Conservation (phyloP, 192 early-diverging fungal genomes). For the Jimgerdemannia lactiflua region DNA sequence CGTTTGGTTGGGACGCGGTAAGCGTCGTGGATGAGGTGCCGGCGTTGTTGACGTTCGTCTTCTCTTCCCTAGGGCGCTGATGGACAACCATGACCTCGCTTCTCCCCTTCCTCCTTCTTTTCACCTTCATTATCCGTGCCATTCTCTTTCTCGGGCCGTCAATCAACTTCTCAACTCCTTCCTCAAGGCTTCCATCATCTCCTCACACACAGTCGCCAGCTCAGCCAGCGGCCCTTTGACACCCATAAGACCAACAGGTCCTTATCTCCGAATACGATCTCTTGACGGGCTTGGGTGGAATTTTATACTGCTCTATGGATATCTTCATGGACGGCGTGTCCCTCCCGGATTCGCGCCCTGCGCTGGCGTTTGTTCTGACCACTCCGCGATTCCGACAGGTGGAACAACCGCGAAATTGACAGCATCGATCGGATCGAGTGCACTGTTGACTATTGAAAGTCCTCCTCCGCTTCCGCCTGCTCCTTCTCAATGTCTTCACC, state of each 20-base stretch:
- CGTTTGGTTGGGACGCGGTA: too few relatives aligned
- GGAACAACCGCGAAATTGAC: neutral
- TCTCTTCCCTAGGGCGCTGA: too few relatives aligned
- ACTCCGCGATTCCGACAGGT: neutral
- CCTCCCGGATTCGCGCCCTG: neutral
- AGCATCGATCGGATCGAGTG: constrained; percentile 3
- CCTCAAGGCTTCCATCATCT: constrained; percentile 15
- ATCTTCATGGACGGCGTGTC: neutral
- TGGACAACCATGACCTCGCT: constrained; percentile 12
- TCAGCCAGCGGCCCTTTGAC: constrained; percentile 45
- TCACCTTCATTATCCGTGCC: neutral
- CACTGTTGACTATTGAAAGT: neutral
- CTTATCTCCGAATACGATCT: constrained; percentile 40
- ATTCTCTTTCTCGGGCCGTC: neutral
- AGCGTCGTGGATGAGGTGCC: too few relatives aligned
- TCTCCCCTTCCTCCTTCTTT: constrained; percentile 4
- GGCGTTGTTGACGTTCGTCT: too few relatives aligned
- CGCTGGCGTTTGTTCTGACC: neutral
- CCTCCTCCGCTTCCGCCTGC: neutral
- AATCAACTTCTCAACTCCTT: constrained; percentile 17
- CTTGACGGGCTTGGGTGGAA: constrained; percentile 30
- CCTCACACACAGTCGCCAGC: constrained; percentile 31
- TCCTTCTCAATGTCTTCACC: too few relatives aligned
- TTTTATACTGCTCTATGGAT: neutral
- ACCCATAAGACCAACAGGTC: constrained; percentile 47